Evolutionary conservation across 2,329 filamentous ascomycete species (phyloP), one percentile per base, ranked within the genome.

Genomic region (Calycina marina): DNA sequence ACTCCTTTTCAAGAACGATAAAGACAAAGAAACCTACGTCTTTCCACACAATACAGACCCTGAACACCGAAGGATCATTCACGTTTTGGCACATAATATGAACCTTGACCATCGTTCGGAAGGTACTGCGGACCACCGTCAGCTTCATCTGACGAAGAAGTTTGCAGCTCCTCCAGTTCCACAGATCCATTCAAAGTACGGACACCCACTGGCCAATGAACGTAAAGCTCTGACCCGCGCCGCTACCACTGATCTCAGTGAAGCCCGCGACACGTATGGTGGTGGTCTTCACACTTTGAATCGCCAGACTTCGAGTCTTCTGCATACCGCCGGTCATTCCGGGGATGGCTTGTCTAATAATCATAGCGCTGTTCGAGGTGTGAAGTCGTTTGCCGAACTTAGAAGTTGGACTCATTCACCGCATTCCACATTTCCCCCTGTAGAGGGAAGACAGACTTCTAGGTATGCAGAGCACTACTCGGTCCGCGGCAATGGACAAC

Each of bases 171-270:
- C 8, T 8, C 20, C 8, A 22, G 20, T n/a, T 8, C 20, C n/a
- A 22, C 20, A 8, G n/a, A 8, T 8, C 20, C 8, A 22, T 22
- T 22, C n/a, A 22, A 8, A n/a, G n/a, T 8, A 8, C 20, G 8
- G 8, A 22, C 63, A 48, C 62, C 65, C 83, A 93, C 42, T 73
- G 80, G 35, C 77, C n/a, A n/a, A n/a, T n/a, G n/a, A 84, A 46
- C 77, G 88, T 44, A 80, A 88, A 39, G 80, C 78, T 4, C 63
- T 98, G 20, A 93, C 85, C 60, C 78, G 90, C 40, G 86, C 90
- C 11, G 90, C 90, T n/a, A 96, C 90, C 2, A 93, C 92, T 44
- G 90, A 96, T 56, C 96, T 96, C 56, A 85, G 82, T 43, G 79
- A 85, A 40, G 73, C 81, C 31, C 70, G 81, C 33, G 77, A 79